Base-by-base conservation (phyloP, 345 rosid genomes). In the Pistacia integerrima region DNA sequence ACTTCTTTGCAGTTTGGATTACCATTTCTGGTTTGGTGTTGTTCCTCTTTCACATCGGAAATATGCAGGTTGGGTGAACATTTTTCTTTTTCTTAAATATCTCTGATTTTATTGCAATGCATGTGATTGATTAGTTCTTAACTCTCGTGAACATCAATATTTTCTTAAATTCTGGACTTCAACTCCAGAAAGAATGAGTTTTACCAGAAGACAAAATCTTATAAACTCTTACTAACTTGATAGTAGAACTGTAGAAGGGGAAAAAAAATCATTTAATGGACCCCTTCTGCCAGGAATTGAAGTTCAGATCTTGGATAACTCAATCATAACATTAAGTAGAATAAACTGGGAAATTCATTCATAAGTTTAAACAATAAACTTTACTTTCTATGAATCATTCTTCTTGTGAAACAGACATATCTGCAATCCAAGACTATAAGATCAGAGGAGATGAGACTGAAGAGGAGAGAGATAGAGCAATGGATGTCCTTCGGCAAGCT, bases 21-120 rank as follows among this genome's bases (percentile, higher is more conserved):
- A 55, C 54, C 8, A 38, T 74, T n/a, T 52, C 52, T 14, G 71
- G 71, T 10, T 57, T 65, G 14, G 28, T 61, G 5, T 7, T 66
- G 22, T 65, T 74, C 38, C 5, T 20, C 17, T 16, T 35, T 54
- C 59, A 54, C 56, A 54, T 74, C 5, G 77, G 56, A 13, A 74
- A 14, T 4, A 25, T 54, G 60, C 70, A 36, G 77, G 71, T 74
- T 33, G 46, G 3, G 76, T 73, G 0, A 2, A 10, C 4, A 1
- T 35, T 3, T 2, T 0, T 33, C 25, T 70, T 6, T 35, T 1
- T 18, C 11, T 18, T 3, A 14, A 30, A 30, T 16, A 4, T 65
- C 25, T 5, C 5, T 51, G 44, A 69, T 16, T 12, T 48, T 67
- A 1, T 16, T 12, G 13, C 12, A 8, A 22, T 22, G 70, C 10